phyloP scores from a whole-genome alignment of 163 green algal genomes.

The Chlorella variabilis region DNA sequence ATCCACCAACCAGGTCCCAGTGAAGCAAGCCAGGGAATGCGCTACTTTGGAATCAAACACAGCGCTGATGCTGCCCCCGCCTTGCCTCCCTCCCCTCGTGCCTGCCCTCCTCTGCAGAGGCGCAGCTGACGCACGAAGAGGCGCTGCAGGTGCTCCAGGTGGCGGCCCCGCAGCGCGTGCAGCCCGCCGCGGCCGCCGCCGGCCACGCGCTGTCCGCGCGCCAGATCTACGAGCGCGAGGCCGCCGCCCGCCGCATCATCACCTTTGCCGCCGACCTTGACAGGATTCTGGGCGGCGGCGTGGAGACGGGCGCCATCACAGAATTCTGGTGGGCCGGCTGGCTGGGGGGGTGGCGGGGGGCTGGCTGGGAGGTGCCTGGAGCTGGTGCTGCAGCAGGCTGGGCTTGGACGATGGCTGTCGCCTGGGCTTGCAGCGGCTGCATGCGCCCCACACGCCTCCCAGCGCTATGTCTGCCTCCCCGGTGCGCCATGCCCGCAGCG shows the following conservation, averaged over 20 bases:
- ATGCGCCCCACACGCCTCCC: background rate
- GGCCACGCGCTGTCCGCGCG: slow-evolving; percentile 50
- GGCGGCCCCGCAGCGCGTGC: background rate
- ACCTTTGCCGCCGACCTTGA: slow-evolving; percentile 82
- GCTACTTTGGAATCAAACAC: too few species aligned
- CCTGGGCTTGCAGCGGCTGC: too few species aligned
- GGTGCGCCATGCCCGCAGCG: slow-evolving; percentile 55
- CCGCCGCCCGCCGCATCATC: slow-evolving; percentile 52
- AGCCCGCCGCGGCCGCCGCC: background rate
- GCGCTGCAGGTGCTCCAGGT: slow-evolving; percentile 50
- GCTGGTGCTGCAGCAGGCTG: too few species aligned
- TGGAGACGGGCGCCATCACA: slow-evolving; percentile 76
- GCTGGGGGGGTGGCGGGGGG: background rate
- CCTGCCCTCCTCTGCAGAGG: slow-evolving; percentile 27
- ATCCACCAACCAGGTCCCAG: too few species aligned
- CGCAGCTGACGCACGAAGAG: slow-evolving; percentile 53
- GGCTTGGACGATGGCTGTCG: too few species aligned
- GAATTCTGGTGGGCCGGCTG: slow-evolving; percentile 75
- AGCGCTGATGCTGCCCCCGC: too few species aligned
- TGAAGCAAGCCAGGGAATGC: too few species aligned
- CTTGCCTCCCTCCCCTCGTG: background rate
- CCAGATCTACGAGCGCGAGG: slow-evolving; percentile 56
- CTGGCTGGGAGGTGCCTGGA: too few species aligned
- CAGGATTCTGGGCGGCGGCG: slow-evolving; percentile 76
- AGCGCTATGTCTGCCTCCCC: too few species aligned